Conservation (phyloP, 805 yeast genomes). For the Schwanniomyces sp. region DNA sequence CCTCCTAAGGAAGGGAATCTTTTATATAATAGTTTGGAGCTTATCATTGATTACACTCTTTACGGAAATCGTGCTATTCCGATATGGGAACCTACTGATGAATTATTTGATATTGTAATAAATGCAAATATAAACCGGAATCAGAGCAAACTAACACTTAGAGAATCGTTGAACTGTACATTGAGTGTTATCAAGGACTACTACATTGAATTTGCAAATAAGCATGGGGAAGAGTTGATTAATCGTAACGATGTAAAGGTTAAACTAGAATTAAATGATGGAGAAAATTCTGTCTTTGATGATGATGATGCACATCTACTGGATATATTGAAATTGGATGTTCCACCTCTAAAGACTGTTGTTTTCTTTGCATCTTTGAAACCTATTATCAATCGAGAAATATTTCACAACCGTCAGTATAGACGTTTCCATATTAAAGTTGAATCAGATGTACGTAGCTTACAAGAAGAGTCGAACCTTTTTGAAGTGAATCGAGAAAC, state of each 20-base stretch:
- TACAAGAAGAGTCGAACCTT: conserved; percentile 16
- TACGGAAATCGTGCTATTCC: conserved; percentile 18
- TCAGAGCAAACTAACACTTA: conserved; percentile 7
- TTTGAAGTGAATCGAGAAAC: conserved; percentile 20
- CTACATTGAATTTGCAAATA: conserved; percentile 13
- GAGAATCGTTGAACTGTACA: conserved; percentile 21
- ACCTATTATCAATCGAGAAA: background rate
- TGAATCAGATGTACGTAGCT: conserved; percentile 11
- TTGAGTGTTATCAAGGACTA: conserved; percentile 17
- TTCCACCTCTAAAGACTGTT: conserved; percentile 23
- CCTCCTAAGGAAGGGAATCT: background rate
- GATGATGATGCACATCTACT: conserved; percentile 10
- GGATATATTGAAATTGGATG: conserved; percentile 21
- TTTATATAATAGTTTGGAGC: conserved; percentile 4
- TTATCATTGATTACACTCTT: conserved; percentile 25
- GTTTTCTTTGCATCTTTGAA: background rate
- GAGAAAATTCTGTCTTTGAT: background rate
- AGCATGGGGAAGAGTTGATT: conserved; percentile 6
- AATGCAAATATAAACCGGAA: background rate
- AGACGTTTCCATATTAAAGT: conserved; percentile 16
- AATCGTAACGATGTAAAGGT: conserved; percentile 11
- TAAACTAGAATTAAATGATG: conserved; percentile 8
- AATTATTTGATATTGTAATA: conserved; percentile 20
- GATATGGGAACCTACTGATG: conserved; percentile 21
- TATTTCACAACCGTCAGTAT: background rate